Conservation (phyloP, 2,329 filamentous ascomycete species). For the Alternaria arbusti region DNA sequence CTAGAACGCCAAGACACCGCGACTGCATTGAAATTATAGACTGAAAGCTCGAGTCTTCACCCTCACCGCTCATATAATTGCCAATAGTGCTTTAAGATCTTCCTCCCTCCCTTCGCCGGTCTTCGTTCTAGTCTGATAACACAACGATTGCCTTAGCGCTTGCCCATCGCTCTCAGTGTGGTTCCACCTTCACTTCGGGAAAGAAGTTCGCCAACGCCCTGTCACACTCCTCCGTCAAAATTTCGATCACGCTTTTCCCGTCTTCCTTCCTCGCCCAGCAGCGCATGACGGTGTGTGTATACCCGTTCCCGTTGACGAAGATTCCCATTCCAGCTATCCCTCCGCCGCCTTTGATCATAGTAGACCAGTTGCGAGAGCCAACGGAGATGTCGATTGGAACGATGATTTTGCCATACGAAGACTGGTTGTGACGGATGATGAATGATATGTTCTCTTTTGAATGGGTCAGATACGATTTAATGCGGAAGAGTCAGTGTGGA, state of each 20-base stretch:
- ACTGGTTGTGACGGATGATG: slow-evolving; percentile 16
- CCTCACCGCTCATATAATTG: neutral
- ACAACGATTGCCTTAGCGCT: neutral
- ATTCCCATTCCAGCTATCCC: neutral
- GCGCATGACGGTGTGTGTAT: slow-evolving; percentile 10
- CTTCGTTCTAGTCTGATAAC: neutral
- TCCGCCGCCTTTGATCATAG: neutral
- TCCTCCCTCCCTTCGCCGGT: neutral
- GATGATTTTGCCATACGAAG: slow-evolving; percentile 12
- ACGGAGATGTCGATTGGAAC: slow-evolving; percentile 9
- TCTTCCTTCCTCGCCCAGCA: neutral
- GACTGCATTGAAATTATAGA: neutral
- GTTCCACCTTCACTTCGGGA: neutral
- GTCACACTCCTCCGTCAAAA: slow-evolving; percentile 5
- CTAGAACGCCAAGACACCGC: neutral
- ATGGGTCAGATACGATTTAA: no score
- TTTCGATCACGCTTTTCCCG: neutral
- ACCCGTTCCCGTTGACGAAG: slow-evolving; percentile 15
- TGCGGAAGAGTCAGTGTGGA: no score
- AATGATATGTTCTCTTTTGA: slow-evolving; percentile 20
- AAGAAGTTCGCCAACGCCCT: slow-evolving; percentile 3
- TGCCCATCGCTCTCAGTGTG: neutral
- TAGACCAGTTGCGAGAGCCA: slow-evolving; percentile 8
- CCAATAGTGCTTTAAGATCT: neutral
- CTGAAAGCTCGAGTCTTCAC: neutral